Conservation (phyloP, 202 grass and related monocot genomes). For the Elaeis oleifera region DNA sequence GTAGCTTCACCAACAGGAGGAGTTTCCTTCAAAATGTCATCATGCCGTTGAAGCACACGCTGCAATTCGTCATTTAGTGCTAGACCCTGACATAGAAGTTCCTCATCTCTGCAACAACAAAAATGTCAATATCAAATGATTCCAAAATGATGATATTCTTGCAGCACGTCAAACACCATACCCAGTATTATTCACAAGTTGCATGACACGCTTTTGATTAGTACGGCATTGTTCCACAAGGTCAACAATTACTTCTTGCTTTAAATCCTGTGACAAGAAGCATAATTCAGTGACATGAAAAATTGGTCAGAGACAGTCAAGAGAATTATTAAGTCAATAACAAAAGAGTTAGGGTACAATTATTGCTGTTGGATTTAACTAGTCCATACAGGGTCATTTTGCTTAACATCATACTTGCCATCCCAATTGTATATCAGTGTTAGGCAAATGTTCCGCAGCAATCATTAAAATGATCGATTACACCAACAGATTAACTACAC, state of each 20-base stretch:
- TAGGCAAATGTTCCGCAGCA: too few relatives aligned
- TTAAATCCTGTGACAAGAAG: slow-evolving; percentile 53
- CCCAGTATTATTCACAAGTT: slow-evolving; percentile 81
- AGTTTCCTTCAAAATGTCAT: slow-evolving; percentile 65
- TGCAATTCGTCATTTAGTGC: slow-evolving; percentile 88
- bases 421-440: too few relatives aligned
- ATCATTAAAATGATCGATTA: too few relatives aligned
- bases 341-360: too few relatives aligned
- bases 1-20: slow-evolving; percentile 5
- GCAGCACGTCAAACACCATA: slow-evolving; percentile 9
- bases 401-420: not conserved
- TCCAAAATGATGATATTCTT: slow-evolving; percentile 10
- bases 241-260: slow-evolving; percentile 84
- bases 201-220: slow-evolving; percentile 67
- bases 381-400: not conserved
- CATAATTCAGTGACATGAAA: slow-evolving; percentile 4
- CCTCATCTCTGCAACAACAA: slow-evolving; percentile 63
- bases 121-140: not conserved
- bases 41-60: slow-evolving; percentile 80
- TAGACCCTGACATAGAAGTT: slow-evolving; percentile 77
- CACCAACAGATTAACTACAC: too few relatives aligned
- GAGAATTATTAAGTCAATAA: not conserved
- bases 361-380: too few relatives aligned
- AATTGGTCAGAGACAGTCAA: not conserved
- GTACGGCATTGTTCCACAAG: slow-evolving; percentile 87